Evolutionary conservation across 352 stramenopile species (phyloP), one percentile per base, ranked within the genome.

Genomic region (Phytophthora pluvialis): DNA sequence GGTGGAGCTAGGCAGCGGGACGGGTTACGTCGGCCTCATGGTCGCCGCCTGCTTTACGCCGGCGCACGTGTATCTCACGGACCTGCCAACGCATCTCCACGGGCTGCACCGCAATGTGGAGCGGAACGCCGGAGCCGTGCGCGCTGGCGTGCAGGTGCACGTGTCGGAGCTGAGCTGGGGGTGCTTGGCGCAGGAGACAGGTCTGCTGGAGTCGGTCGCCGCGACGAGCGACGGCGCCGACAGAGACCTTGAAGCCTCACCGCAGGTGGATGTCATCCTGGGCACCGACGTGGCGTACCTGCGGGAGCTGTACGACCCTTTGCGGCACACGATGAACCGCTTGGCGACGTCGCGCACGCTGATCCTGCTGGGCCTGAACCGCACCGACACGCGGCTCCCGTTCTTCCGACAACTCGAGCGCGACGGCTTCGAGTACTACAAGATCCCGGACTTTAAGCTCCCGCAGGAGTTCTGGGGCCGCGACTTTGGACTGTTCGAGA

Each of bases 251-350:
- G 55, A 74, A 60, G 59, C 33, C 5, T 31, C 45, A 12, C 62
- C 42, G 15, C 62, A 73, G 16, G 70, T 94, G 6, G 80, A 95
- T 60, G 73, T 92, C 58, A 91, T 95, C 46, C 53, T 95, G 35
- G 86, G 86, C 42, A 95, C 86, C 3, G 86, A 95, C 51, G 84
- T 95, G 32, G 86, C 86, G 26, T 95, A 95, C 62, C 59, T 88
- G 16, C 60, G 62, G 13, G 84, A 93, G 57, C 69, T 93, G 28
- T 91, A 95, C 72, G 86, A 83, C 38, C 84, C 86, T 31, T 70
- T 93, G 58, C 72, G 90, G 39, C 72, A 83, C 55, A 89, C 86
- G 29, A 77, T 95, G 55, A 62, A 64, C 16, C 59, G 55, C 28
- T 69, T 95, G 43, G 67, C 81, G 11, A 68, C 46, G 9, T 50